Conservation (phyloP, 305 asterid genomes). For the Solanum chacoense region DNA sequence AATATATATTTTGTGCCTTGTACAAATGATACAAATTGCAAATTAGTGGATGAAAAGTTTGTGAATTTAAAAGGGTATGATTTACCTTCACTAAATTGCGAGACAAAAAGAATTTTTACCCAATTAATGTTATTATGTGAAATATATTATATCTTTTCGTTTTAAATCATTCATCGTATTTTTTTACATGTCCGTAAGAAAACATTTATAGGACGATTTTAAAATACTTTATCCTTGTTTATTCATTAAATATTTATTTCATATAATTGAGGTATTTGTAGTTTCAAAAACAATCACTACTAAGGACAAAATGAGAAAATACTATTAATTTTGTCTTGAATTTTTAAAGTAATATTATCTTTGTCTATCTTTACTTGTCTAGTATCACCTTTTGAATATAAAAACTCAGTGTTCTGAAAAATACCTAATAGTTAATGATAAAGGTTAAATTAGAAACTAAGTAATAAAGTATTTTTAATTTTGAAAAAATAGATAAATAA, state of each 20-base stretch:
- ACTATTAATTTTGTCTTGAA: neutral
- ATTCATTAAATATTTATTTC: neutral
- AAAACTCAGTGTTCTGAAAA: neutral
- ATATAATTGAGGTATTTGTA: neutral
- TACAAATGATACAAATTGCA: neutral
- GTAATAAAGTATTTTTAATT: neutral
- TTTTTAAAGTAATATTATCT: too few species aligned
- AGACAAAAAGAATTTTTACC: neutral
- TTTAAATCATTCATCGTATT: neutral
- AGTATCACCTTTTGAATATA: neutral
- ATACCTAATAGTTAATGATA: neutral
- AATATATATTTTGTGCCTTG: neutral
- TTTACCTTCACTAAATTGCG: neutral
- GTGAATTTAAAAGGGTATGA: neutral
- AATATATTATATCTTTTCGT: neutral
- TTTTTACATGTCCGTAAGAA: neutral
- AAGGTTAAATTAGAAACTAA: neutral
- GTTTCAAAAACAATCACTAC: neutral
- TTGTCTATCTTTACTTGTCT: neutral
- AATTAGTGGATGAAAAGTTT: neutral
- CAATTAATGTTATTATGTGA: neutral
- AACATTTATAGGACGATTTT: too few species aligned
- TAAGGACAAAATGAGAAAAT: neutral
- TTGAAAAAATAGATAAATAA: neutral
- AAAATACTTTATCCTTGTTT: neutral